Evolutionary conservation across 768 basidiomycete genomes (phyloP), one percentile per base, ranked within the genome.

Genomic region (Leccinum variicolor): DNA sequence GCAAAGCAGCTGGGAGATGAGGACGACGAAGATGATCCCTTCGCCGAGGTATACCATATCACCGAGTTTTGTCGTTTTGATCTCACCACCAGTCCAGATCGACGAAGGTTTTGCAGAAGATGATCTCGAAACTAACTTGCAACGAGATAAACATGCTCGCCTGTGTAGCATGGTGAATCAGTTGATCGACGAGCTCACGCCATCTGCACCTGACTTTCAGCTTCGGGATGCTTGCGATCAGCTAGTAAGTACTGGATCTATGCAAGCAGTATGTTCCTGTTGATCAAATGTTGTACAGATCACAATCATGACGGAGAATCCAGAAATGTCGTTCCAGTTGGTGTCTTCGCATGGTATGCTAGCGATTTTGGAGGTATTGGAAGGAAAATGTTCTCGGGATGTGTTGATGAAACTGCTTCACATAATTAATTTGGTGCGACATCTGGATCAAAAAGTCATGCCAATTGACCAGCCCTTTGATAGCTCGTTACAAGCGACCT

Each of bases 261-360:
- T 56, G 26, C 13, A 39, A 41, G 39, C 56, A 23, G 1, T 53
- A 23, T 6, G 21, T 6, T 13, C 31, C 10, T 57, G 25, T 50
- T 57, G 53, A 61, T 31, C 39, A 13, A 9, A 23, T 13, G n/a
- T 26, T 48, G n/a, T 34, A 6, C 53, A 96, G 95, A 74, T 93
- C 50, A 78, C 70, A 34, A 87, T 96, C 65, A 79, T 95, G 63
- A 78, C 82, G 29, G 91, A 92, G 36, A 81, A 85, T 1, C 88
- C 90, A 6, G 94, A 96, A 62, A 90, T 96, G 82, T 86, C 92
- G 64, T 73, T 79, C 21, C 94, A 98, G 61, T 81, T 99, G 29
- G 90, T 98, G 13, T 89, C 89, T 15, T 86, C 89, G 0, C 97
- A 98, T 74, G 97, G 97, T 1, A 90, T 97, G 89, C 80, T 98